Base-by-base conservation (phyloP, 2,329 filamentous ascomycete species). In the Remersonia thermophila region DNA sequence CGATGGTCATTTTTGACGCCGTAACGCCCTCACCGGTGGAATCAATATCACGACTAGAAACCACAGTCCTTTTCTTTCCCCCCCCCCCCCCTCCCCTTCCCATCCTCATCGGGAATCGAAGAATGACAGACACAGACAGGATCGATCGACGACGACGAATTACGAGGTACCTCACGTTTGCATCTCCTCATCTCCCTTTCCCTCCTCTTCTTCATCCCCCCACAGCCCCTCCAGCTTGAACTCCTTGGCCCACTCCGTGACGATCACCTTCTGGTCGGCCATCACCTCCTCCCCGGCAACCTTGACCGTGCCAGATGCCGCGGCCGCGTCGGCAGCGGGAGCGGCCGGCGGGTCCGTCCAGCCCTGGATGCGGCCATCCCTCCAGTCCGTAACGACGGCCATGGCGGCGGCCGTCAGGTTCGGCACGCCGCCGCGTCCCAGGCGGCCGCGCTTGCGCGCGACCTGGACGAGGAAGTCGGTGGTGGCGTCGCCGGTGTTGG, bases 391-490 rank as follows among this genome's bases (percentile, higher is more conserved):
- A 39, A 98, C 77, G 38, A 98, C 87, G 1, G 84, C 81, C 71
- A 91, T 89, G 44, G 89, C 91, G 7, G 91, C 89, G 36, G 82
- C 78, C 47, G 77, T 69, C 40, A 96, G 60, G 59, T 96, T 98
- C 30, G 91, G 91, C 12, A 96, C 71, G 43, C 91, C 91, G 14
- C 89, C 87, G 48, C 82, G 80, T 34, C 89, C 85, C 12, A 98
- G 68, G 39, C 91, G 71, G 36, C 91, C 91, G 42, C 91, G 74
- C 67, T 94, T 95, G 51, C 91, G 75, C 4, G 91, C 91, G 10
- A 98, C 89, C 57, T 98, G 89, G 36, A 96, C 77, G 26, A 98
- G 63, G 63, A 96, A 96, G 57, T 95, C 85, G 12, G 78, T 93
- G 5, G 84, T 91, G 38, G 75, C 62, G 55, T 95, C 86, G 38